Conservation (phyloP, 139 green algal species). For the Picochlorum sp. region DNA sequence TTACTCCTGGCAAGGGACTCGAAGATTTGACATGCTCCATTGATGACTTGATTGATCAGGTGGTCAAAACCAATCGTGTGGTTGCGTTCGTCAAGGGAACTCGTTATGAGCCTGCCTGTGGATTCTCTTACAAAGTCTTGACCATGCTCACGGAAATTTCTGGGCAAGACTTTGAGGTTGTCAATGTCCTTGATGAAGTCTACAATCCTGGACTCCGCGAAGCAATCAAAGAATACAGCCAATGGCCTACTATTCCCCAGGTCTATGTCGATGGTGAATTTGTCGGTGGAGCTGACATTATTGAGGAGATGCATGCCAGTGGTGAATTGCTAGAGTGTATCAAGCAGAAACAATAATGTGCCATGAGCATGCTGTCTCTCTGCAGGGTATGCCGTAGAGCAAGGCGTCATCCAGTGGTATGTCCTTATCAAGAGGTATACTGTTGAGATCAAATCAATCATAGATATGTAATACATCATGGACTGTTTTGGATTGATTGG, state of each 20-base stretch:
- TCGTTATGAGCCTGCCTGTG: slow-evolving; percentile 72
- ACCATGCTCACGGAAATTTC: slow-evolving; percentile 56
- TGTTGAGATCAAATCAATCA: too few species aligned
- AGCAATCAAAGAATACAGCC: slow-evolving; percentile 83
- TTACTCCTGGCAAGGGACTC: slow-evolving; percentile 73
- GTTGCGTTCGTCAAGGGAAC: slow-evolving; percentile 92
- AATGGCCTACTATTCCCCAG: slow-evolving; percentile 95
- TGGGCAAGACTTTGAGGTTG: slow-evolving; percentile 36
- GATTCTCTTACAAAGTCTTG: slow-evolving; percentile 80
- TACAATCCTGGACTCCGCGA: slow-evolving; percentile 81
- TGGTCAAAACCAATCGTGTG: slow-evolving; percentile 72
- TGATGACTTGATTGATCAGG: slow-evolving; percentile 63
- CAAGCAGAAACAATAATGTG: neutral
- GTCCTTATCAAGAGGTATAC: too few species aligned
- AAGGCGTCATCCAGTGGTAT: too few species aligned
- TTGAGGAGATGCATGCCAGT: slow-evolving; percentile 67
- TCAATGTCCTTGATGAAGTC: slow-evolving; percentile 92
- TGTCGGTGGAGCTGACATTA: slow-evolving; percentile 86
- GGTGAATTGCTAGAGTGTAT: slow-evolving; percentile 37
- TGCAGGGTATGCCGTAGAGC: neutral
- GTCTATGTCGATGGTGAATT: slow-evolving; percentile 86
- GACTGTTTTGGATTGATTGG: too few species aligned
- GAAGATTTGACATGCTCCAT: slow-evolving; percentile 59
- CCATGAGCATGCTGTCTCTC: too few species aligned
- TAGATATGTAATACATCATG: too few species aligned